Evolutionary conservation across 106 monocot genomes (phyloP).

Genomic region (Phalaenopsis equestris): DNA sequence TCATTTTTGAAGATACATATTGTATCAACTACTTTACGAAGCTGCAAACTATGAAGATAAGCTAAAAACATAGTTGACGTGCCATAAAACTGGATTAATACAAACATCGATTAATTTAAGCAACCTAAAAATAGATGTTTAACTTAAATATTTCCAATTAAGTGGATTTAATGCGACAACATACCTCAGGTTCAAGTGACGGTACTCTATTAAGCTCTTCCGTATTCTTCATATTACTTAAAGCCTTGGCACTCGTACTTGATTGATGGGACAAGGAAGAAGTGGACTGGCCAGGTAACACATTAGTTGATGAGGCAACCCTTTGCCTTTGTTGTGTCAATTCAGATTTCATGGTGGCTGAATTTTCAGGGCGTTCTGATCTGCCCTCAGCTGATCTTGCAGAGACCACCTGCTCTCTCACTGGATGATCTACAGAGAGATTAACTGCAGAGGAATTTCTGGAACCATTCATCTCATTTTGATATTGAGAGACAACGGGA

Average conservation of each 20-base stretch:
- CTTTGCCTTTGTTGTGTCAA: conserved; percentile 28
- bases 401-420: conserved; percentile 43
- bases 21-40: neutral
- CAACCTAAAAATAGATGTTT: neutral
- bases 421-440: conserved; percentile 20
- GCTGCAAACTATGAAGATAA: neutral
- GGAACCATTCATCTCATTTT: conserved; percentile 19
- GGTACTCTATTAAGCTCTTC: conserved; percentile 41
- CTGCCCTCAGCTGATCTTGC: conserved; percentile 49
- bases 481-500: conserved; percentile 12
- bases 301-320: conserved; percentile 22
- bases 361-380: conserved; percentile 47
- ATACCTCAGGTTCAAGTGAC: conserved; percentile 62
- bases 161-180: neutral
- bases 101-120: neutral
- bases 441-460: conserved; percentile 24
- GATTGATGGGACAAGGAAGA: conserved; percentile 3
- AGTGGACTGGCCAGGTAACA: conserved; percentile 16
- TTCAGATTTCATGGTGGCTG: conserved; percentile 23
- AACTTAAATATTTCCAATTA: neutral
- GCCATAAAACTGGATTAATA: neutral
- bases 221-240: conserved; percentile 22
- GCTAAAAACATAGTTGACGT: neutral
- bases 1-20: too few relatives aligned
- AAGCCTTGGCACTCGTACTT: conserved; percentile 23